A percentile compares a stretch with the other conserved stretches of the same genome.
Conservation (phyloP, 495 filamentous ascomycete species). For the Margaritispora aquatica region DNA sequence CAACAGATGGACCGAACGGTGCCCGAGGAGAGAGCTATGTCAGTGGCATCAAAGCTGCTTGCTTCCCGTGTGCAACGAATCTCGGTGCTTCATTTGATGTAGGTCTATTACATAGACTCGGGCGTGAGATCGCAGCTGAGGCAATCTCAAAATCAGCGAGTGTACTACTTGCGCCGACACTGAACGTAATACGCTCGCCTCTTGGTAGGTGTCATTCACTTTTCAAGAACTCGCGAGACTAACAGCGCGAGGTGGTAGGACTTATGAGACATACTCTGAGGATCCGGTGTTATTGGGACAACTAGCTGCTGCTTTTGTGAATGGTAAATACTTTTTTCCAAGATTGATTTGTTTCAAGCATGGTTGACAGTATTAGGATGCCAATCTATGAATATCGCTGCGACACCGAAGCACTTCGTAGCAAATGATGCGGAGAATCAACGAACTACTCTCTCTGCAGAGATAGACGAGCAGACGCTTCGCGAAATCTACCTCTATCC, state of each 20-base stretch:
- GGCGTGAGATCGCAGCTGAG: slow-evolving; percentile 58
- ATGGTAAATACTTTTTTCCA: no score
- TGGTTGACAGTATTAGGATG: slow-evolving; percentile 64
- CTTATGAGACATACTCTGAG: slow-evolving; percentile 69
- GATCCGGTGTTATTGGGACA: slow-evolving; percentile 65
- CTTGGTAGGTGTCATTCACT: no score
- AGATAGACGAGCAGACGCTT: slow-evolving; percentile 60
- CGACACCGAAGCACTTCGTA: slow-evolving; percentile 74
- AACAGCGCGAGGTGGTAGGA: no score
- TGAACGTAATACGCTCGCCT: slow-evolving; percentile 68
- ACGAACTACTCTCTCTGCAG: slow-evolving; percentile 57
- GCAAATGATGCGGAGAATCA: slow-evolving; percentile 73
- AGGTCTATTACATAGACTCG: slow-evolving; percentile 54
- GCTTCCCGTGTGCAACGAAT: slow-evolving; percentile 59
- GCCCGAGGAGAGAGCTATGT: slow-evolving; percentile 64
- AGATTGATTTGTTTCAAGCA: no score
- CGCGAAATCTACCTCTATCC: slow-evolving; percentile 71
- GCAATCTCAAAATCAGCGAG: slow-evolving; percentile 63
- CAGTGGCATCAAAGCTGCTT: slow-evolving; percentile 59
- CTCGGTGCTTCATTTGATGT: slow-evolving; percentile 65
- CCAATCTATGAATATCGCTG: no score
- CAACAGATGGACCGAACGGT: slow-evolving; percentile 70
- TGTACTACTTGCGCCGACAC: slow-evolving; percentile 64
- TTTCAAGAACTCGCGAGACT: no score
- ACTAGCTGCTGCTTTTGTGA: slow-evolving; percentile 55